These are phyloP conservation scores for Cryphonectria naterciae DNA, from an alignment of 2,329 filamentous ascomycete genomes.

Conservation along the genomic window DNA sequence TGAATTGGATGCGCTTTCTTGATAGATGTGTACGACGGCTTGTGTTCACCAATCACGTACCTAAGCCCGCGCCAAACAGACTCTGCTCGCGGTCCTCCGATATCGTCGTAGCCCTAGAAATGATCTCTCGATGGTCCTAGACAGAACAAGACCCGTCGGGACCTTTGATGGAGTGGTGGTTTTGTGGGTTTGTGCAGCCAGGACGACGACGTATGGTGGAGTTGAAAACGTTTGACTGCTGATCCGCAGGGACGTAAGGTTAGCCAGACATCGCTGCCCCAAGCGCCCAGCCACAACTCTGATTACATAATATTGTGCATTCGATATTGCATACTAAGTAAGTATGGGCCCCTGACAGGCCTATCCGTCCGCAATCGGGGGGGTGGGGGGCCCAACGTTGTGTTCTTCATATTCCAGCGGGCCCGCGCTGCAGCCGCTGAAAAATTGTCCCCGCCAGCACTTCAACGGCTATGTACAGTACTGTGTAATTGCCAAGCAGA, in stretches of 20 bases:
- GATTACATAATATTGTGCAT: not conserved
- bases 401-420: not conserved
- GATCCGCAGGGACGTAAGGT: not conserved
- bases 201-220: not conserved
- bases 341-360: not conserved
- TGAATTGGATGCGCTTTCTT: slow-evolving; percentile 56
- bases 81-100: slow-evolving; percentile 19
- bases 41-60: slow-evolving; percentile 49
- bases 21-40: slow-evolving; percentile 35
- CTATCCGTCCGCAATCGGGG: slow-evolving; percentile 1
- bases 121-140: not conserved
- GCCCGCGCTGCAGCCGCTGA: not conserved
- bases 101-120: not conserved
- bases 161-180: not conserved
- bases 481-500: not conserved
- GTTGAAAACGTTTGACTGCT: not conserved
- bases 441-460: not conserved
- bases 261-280: not conserved
- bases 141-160: not conserved
- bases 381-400: not conserved
- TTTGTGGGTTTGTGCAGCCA: not conserved
- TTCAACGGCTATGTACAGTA: not conserved
- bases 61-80: slow-evolving; percentile 40
- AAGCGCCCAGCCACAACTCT: not conserved
- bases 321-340: not conserved